Evolutionary conservation across 2,329 filamentous ascomycete genomes (phyloP), one percentile per base, ranked within the genome.

Genomic region (Aureobasidium musti): DNA sequence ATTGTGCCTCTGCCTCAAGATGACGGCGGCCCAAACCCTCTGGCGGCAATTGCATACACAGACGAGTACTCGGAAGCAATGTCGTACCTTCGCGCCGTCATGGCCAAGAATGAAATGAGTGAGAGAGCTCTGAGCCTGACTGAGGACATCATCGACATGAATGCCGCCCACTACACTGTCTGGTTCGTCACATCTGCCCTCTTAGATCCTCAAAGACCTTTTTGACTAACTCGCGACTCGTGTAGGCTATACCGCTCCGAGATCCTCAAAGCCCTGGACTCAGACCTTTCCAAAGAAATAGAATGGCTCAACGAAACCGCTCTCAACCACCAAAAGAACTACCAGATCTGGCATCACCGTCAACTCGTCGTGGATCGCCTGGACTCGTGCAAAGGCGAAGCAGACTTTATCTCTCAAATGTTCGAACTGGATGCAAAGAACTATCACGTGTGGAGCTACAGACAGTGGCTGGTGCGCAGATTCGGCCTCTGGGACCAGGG

Each of bases 361-460:
- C 76, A 87, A 82, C 76, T 79, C 77, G 83, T 80, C 77, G 84
- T 80, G 68, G 87, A 82, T 72, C 83, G 82, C 67, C 80, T 86
- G 17, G 81, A 63, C 7, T 83, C 91, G 63, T 86, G 86, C 13
- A 76, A 82, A 4, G 86, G 85, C 3, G 95, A 99, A 79, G 82
- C 84, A 23, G 83, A 82, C 17, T 98, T 98, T 77, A 85, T 97
- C 68, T 84, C 83, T 67, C 79, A 83, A 54, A 98, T 99, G 86
- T 88, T 99, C 65, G 85, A 84, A 47, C 84, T 90, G 72, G 95
- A 99, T 76, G 87, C 90, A 59, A 99, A 99, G 81, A 99, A 99
- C 81, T 98, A 99, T 77, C 95, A 99, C 76, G 95, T 98, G 56
- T 99, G 95, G 95, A 92, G 89, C 65, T 99, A 98, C 80, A 85